These are phyloP conservation scores for Populus davidiana DNA, from an alignment of 345 rosid genomes.

Conservation along the genomic window DNA sequence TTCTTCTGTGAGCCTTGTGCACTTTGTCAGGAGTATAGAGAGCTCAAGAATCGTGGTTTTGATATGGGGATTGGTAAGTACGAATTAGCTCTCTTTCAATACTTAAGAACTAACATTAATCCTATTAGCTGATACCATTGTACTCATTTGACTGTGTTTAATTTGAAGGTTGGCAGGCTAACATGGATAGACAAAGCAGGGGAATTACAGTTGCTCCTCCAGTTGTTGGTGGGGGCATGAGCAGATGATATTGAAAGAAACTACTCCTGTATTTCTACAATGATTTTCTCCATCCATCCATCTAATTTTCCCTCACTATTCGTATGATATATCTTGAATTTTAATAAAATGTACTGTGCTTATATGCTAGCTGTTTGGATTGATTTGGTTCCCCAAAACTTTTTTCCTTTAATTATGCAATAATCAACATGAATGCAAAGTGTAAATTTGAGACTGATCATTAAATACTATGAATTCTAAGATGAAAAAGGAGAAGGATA, in stretches of 20 bases:
- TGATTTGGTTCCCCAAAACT: too few species aligned
- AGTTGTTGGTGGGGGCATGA: slow-evolving; percentile 25
- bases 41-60: slow-evolving; percentile 49
- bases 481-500: too few species aligned
- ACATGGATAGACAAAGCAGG: slow-evolving; percentile 40
- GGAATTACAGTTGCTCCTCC: slow-evolving; percentile 37
- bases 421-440: too few species aligned
- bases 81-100: background rate
- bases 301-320: too few species aligned
- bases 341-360: too few species aligned
- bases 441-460: too few species aligned
- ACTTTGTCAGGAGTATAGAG: slow-evolving; percentile 51
- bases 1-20: slow-evolving; percentile 45
- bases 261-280: background rate
- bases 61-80: slow-evolving; percentile 51
- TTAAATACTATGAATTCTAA: too few species aligned
- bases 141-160: background rate
- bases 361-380: too few species aligned
- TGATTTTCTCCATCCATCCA: too few species aligned
- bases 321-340: too few species aligned
- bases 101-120: too few species aligned
- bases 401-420: too few species aligned
- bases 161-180: slow-evolving; percentile 49
- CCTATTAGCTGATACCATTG: background rate
- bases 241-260: slow-evolving; percentile 18